Evolutionary conservation across 2,329 filamentous ascomycete species (phyloP).

Genomic region (Fusarium annulatum): DNA sequence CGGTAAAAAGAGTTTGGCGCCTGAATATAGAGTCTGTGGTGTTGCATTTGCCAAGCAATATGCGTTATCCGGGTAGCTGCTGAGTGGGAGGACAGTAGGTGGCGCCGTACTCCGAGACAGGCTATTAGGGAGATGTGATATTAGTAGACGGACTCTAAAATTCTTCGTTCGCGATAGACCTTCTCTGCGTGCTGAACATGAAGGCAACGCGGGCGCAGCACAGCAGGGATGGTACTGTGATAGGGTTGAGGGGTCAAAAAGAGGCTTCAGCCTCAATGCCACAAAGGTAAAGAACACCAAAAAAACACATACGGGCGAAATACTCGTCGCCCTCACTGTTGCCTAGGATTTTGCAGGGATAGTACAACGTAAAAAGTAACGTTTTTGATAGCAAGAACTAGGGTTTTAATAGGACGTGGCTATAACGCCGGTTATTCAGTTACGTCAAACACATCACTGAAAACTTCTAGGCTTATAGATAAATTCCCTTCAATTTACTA

Average conservation of each 20-base stretch:
- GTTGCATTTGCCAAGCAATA: background rate
- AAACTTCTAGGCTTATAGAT: background rate
- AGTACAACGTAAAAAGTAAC: background rate
- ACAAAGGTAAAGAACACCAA: too few relatives aligned
- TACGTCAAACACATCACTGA: background rate
- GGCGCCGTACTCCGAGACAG: fast-evolving
- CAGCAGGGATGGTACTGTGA: too few relatives aligned
- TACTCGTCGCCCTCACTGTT: too few relatives aligned
- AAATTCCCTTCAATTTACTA: fast-evolving
- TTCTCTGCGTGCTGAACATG: too few relatives aligned
- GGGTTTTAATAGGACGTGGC: background rate
- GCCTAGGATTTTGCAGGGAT: too few relatives aligned
- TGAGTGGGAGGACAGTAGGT: fast-evolving
- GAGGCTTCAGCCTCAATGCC: too few relatives aligned
- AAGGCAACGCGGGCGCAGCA: fast-evolving
- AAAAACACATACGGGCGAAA: too few relatives aligned
- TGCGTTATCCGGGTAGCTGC: background rate
- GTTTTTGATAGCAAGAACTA: background rate
- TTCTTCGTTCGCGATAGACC: too few relatives aligned
- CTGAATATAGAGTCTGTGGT: background rate
- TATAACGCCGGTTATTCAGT: background rate
- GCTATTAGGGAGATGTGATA: fast-evolving
- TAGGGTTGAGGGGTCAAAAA: too few relatives aligned
- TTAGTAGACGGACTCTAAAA: fast-evolving
- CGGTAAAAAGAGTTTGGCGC: fast-evolving